These are phyloP conservation scores for Sicyos edulis DNA, from an alignment of 306 rosid species.

Conservation along the genomic window DNA sequence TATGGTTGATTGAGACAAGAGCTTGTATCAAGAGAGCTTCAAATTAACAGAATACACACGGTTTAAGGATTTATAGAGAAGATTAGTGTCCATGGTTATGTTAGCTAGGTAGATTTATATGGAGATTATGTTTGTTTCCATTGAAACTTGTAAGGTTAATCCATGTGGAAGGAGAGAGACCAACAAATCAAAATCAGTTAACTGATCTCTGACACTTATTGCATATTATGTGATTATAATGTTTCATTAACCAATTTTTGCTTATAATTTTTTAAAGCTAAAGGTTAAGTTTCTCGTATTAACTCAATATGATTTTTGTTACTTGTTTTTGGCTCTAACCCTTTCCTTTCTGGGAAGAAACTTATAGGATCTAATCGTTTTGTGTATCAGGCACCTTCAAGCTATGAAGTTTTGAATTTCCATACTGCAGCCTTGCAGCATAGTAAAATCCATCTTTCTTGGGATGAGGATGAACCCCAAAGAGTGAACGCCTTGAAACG, in stretches of 20 bases:
- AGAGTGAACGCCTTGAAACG: slow-evolving; percentile 62
- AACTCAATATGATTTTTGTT: neutral
- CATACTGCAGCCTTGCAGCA: slow-evolving; percentile 78
- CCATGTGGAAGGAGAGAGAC: neutral
- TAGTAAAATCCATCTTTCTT: slow-evolving; percentile 58
- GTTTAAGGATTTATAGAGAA: neutral
- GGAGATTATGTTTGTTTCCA: neutral
- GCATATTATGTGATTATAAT: neutral
- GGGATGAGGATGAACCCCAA: slow-evolving; percentile 93
- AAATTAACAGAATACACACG: neutral
- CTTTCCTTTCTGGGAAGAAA: neutral
- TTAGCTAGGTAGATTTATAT: neutral
- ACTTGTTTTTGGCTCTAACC: neutral
- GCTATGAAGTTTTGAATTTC: slow-evolving; percentile 57
- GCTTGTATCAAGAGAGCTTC: neutral
- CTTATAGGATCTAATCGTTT: slow-evolving; percentile 10
- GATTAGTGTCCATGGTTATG: neutral
- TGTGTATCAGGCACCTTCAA: slow-evolving; percentile 57
- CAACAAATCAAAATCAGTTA: neutral
- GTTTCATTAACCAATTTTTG: neutral
- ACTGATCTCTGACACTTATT: neutral
- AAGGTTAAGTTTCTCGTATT: neutral
- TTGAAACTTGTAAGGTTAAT: neutral
- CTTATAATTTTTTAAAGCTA: neutral
- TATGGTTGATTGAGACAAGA: slow-evolving; percentile 9